Conservation (phyloP, 805 yeast species). For the Clavispora vitiphila region DNA sequence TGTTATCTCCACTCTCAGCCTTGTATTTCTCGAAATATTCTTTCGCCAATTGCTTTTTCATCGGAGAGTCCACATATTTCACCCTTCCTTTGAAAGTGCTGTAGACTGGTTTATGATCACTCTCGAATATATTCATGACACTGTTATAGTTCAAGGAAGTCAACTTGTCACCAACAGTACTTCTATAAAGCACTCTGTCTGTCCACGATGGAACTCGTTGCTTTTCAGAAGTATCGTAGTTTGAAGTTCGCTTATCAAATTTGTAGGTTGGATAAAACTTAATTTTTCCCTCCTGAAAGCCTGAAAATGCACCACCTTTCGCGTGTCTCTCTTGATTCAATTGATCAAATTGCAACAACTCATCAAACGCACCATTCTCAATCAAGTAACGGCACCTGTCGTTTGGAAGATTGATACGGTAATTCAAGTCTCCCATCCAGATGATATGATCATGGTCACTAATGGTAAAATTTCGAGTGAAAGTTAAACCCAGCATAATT, state of each 20-base stretch:
- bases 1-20: conserved; percentile 21
- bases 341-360: conserved; percentile 71
- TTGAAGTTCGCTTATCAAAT: conserved; percentile 76
- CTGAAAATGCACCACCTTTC: conserved; percentile 55
- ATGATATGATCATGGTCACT: conserved; percentile 81
- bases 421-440: conserved; percentile 96
- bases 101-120: conserved; percentile 93
- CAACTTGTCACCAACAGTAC: conserved; percentile 37
- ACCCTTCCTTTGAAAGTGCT: conserved; percentile 69
- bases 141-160: conserved; percentile 66
- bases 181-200: conserved; percentile 72
- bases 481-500: conserved; percentile 69
- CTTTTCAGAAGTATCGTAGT: conserved; percentile 86
- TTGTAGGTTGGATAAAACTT: conserved; percentile 88
- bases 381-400: conserved; percentile 66
- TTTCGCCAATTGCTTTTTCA: conserved; percentile 24
- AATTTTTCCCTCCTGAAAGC: conserved; percentile 71
- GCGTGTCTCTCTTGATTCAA: conserved; percentile 65
- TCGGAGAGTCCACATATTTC: conserved; percentile 52
- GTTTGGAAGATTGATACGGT: conserved; percentile 65
- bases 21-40: conserved; percentile 27
- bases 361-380: conserved; percentile 37
- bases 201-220: conserved; percentile 96
- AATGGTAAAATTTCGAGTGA: conserved; percentile 70
- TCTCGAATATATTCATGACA: conserved; percentile 52